These are phyloP conservation scores for Apophysomyces trapeziformis DNA, from an alignment of 371 early-diverging fungal species.

Conservation along the genomic window DNA sequence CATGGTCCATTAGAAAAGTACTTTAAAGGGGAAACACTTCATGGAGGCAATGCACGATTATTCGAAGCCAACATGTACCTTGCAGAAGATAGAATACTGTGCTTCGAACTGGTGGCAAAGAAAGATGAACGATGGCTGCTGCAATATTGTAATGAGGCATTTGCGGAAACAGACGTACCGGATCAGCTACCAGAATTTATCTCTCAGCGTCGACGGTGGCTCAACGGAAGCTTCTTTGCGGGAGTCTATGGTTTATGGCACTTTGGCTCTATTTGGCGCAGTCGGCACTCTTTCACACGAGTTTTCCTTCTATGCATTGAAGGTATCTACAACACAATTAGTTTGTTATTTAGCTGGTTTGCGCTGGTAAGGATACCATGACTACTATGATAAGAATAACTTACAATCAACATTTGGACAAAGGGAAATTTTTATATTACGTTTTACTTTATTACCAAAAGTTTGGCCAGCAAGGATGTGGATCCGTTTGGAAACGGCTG, in stretches of 20 bases:
- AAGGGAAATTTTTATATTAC: conserved; percentile 85
- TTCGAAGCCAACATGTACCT: conserved; percentile 80
- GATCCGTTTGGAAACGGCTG: conserved; percentile 75
- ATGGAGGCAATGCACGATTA: conserved; percentile 50
- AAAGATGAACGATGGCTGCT: conserved; percentile 66
- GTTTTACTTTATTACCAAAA: conserved; percentile 81
- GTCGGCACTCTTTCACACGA: conserved; percentile 71
- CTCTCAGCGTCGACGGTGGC: conserved; percentile 73
- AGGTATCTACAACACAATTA: conserved; percentile 73
- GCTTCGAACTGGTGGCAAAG: conserved; percentile 77
- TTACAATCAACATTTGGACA: background rate
- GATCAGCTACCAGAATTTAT: conserved; percentile 69
- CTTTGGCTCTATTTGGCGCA: conserved; percentile 77
- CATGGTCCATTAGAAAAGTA: conserved; percentile 70
- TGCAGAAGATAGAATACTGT: conserved; percentile 79
- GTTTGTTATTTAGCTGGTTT: conserved; percentile 81
- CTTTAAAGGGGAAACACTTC: conserved; percentile 66
- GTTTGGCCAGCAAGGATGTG: conserved; percentile 50
- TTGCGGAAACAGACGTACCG: conserved; percentile 78
- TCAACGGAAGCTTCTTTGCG: conserved; percentile 79
- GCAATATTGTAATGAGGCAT: conserved; percentile 69
- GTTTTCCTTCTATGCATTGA: conserved; percentile 70
- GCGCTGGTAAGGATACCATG: conserved; percentile 66
- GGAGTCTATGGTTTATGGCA: conserved; percentile 75
- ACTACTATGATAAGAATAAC: background rate